A percentile compares a stretch with the other conserved stretches of the same genome.
Conservation (phyloP, 106 monocot species). For the Ottelia alismoides region DNA sequence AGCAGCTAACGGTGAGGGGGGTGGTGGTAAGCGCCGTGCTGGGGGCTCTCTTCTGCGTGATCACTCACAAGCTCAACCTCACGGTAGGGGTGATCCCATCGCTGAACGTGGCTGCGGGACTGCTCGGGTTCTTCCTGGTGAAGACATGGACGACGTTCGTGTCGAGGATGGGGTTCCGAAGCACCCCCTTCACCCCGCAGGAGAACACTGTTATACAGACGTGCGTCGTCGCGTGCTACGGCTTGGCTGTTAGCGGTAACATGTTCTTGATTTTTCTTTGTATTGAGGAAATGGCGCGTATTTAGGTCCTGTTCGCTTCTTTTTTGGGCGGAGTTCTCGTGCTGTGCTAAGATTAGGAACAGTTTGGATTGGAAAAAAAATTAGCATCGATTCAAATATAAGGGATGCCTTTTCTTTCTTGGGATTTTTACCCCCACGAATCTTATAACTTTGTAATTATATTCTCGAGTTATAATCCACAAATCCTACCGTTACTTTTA, state of each 20-base stretch:
- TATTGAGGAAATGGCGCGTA: no score
- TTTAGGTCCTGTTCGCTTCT: no score
- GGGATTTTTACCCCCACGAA: no score
- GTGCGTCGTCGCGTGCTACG: conserved; percentile 97
- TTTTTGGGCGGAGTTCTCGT: no score
- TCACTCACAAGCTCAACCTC: conserved; percentile 94
- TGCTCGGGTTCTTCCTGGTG: conserved; percentile 84
- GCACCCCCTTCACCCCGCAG: conserved; percentile 66
- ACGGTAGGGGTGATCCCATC: conserved; percentile 95
- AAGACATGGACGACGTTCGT: conserved; percentile 60
- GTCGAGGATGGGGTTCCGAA: conserved; percentile 35
- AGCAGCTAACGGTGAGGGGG: conserved; percentile 77
- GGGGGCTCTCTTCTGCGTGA: conserved; percentile 80
- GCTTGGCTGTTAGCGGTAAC: conserved; percentile 82
- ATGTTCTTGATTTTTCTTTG: background rate
- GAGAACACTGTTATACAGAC: conserved; percentile 98
- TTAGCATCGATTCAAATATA: no score
- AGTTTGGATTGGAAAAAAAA: no score
- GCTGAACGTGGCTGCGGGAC: conserved; percentile 85
- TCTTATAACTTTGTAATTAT: no score
- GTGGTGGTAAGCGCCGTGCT: conserved; percentile 60
- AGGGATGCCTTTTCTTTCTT: no score
- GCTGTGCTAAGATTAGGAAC: no score
- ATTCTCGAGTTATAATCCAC: no score
- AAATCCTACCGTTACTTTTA: no score